Base-by-base conservation (phyloP, 805 yeast genomes). In the Spathaspora girioi region DNA sequence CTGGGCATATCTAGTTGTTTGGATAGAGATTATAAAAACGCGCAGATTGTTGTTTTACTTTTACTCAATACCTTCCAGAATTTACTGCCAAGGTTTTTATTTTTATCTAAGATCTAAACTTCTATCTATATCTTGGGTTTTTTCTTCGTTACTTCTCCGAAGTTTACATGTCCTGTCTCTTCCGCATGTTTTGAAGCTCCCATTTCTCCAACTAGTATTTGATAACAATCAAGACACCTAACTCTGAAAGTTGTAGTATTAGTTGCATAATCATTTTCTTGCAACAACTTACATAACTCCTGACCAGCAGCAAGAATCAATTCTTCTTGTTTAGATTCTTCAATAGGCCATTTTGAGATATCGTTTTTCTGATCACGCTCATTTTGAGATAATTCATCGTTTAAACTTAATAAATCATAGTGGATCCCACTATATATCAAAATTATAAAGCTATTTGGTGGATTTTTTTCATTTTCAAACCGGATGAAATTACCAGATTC, bases 391-490 rank as follows among this genome's bases (percentile, higher is more conserved):
- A 59, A 50, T 8, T 32, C 47, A 1, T 32, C 6, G 27, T 76
- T 68, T 43, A 74, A 65, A n/a, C 76, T 80, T 32, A 82, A 71
- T 1, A 84, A 70, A 63, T 87, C 94, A 63, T 86, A 87, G 66
- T 87, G 96, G 46, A 87, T 79, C 0, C 94, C 94, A 40, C 80
- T 77, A 60, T 86, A 87, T 9, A 84, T 66, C 18, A 87, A 68
- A 14, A 80, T 67, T n/a, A 83, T 75, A 59, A 78, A 83, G 4
- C 62, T 62, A 0, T 60, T 56, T 3, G 69, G 69, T 1, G 57
- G 53, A n/a, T 59, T 77, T 45, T 73, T 73, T 38, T 63, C 72
- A 46, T 60, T 59, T 45, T 64, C 65, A 64, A 86, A 87, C 32
- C 70, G 69, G 56, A 86, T 86, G 38, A 78, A 64, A 23, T 81